Evolutionary conservation across 345 rosid species (phyloP).

Genomic region (Heritiera fomes): DNA sequence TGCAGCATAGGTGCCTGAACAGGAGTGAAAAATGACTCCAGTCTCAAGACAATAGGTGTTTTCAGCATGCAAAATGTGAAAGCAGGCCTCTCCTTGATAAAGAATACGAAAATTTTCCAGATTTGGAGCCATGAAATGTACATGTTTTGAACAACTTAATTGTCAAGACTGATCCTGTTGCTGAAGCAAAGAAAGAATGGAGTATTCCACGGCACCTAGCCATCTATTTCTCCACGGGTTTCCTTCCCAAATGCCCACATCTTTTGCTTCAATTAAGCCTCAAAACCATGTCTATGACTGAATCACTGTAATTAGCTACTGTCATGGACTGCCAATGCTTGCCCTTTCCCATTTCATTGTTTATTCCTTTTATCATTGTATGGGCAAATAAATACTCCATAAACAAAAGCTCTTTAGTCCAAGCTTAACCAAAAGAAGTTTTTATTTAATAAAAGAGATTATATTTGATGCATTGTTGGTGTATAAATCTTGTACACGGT

Average conservation of each 20-base stretch:
- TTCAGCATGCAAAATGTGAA: slow-evolving; percentile 8
- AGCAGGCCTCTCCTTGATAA: not conserved
- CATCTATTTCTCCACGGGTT: not conserved
- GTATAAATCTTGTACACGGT: too few species aligned
- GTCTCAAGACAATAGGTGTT: not conserved
- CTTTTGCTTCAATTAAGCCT: not conserved
- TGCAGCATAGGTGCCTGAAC: slow-evolving; percentile 7
- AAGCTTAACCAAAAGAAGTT: too few species aligned
- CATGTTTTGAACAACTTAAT: not conserved
- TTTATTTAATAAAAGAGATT: too few species aligned
- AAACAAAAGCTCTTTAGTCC: too few species aligned
- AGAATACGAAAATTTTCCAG: not conserved
- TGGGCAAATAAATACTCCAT: too few species aligned
- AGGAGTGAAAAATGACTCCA: not conserved
- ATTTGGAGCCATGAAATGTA: slow-evolving; percentile 15
- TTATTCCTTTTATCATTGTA: too few species aligned
- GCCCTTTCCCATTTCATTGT: not conserved
- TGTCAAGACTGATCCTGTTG: not conserved
- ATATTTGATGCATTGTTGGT: too few species aligned
- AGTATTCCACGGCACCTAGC: not conserved
- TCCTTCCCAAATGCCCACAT: not conserved
- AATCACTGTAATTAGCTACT: not conserved
- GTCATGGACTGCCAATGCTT: not conserved
- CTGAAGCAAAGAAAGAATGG: not conserved
- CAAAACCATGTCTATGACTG: not conserved